A percentile compares a stretch with the other conserved stretches of the same genome.
Evolutionary conservation across 306 rosid genomes (phyloP).

Genomic region (Cicer cuneatum): DNA sequence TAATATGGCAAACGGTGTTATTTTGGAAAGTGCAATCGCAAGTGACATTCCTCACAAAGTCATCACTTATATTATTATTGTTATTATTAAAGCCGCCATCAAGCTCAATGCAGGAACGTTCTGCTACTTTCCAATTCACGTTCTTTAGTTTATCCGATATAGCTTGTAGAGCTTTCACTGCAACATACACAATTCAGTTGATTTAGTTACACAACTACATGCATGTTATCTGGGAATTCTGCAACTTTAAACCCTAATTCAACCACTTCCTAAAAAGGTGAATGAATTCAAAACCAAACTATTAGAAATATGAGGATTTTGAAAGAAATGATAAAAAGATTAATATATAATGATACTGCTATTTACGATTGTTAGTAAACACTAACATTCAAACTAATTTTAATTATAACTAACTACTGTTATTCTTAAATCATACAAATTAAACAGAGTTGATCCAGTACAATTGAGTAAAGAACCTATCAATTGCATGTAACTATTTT

Average conservation of each 20-base stretch:
- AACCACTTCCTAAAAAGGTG: too few relatives aligned
- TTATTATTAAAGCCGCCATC: constrained; percentile 42
- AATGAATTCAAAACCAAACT: too few relatives aligned
- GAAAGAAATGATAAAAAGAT: too few relatives aligned
- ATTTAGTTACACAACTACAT: background rate
- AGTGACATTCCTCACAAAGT: constrained; percentile 47
- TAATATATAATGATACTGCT: too few relatives aligned
- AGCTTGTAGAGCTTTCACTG: constrained; percentile 60
- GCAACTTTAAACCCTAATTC: background rate
- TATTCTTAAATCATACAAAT: too few relatives aligned
- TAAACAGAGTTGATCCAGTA: too few relatives aligned
- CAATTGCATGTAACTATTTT: too few relatives aligned
- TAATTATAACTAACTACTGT: too few relatives aligned
- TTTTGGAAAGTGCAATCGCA: constrained; percentile 58
- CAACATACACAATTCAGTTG: constrained; percentile 13
- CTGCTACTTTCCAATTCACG: constrained; percentile 57
- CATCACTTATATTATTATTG: fast-evolving
- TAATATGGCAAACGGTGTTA: constrained; percentile 60
- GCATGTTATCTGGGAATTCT: background rate
- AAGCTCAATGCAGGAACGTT: constrained; percentile 52
- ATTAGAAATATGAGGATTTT: too few relatives aligned
- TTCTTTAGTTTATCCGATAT: constrained; percentile 56
- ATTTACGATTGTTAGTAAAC: too few relatives aligned
- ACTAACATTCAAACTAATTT: too few relatives aligned
- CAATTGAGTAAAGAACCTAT: too few relatives aligned